Conservation (phyloP, 202 grass and related monocot species). For the Eragrostis tef region DNA sequence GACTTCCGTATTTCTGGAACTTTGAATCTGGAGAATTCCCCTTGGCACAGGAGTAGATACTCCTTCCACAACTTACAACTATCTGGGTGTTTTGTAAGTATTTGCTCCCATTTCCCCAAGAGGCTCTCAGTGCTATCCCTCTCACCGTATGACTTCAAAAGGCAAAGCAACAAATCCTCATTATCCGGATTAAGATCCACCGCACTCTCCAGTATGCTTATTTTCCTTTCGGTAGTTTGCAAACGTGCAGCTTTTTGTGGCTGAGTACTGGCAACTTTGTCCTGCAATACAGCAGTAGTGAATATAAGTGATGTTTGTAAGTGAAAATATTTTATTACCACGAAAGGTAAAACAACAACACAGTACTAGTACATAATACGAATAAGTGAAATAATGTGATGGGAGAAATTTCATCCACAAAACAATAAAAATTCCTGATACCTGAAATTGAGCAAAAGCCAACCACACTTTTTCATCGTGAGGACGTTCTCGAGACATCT, state of each 20-base stretch:
- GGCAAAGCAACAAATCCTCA: slow-evolving; percentile 76
- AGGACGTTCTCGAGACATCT: slow-evolving; percentile 78
- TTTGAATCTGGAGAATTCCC: slow-evolving; percentile 94
- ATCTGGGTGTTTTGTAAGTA: slow-evolving; percentile 72
- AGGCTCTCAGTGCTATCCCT: slow-evolving; percentile 71
- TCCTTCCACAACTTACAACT: slow-evolving; percentile 94
- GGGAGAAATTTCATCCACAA: slow-evolving; percentile 30
- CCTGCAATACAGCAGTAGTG: slow-evolving; percentile 52
- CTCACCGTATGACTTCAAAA: slow-evolving; percentile 80
- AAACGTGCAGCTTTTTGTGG: slow-evolving; percentile 78
- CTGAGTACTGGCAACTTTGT: slow-evolving; percentile 80
- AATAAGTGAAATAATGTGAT: slow-evolving; percentile 1
- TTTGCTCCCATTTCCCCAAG: slow-evolving; percentile 79
- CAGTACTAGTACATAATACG: not conserved
- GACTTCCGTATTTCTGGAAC: slow-evolving; percentile 76
- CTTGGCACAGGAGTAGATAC: slow-evolving; percentile 85
- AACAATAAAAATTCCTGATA: slow-evolving; percentile 43
- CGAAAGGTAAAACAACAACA: not conserved
- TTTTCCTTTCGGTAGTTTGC: slow-evolving; percentile 94
- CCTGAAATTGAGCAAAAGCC: slow-evolving; percentile 93
- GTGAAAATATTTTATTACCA: slow-evolving; percentile 14
- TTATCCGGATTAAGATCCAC: slow-evolving; percentile 89
- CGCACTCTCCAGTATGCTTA: slow-evolving; percentile 92
- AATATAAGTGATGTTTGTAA: slow-evolving; percentile 24
- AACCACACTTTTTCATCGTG: slow-evolving; percentile 90